phyloP scores from a whole-genome alignment of 306 rosid species.

The Dalbergia cochinchinensis region DNA sequence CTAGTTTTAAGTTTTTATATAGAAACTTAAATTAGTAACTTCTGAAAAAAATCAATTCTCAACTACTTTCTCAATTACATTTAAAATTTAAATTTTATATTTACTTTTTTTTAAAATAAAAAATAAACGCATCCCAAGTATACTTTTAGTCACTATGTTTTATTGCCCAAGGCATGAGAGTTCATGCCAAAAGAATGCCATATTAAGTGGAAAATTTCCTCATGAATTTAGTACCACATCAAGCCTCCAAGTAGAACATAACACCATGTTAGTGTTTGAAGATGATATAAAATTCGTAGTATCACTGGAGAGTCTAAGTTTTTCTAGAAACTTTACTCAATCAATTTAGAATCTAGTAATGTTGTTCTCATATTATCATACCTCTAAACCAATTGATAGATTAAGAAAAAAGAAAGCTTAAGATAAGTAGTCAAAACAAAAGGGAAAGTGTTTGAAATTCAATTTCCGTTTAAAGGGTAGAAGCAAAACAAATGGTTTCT shows the following conservation, averaged over 20 bases:
- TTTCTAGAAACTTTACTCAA: neutral
- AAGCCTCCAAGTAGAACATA: neutral
- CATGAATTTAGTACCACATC: neutral
- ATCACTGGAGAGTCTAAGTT: neutral
- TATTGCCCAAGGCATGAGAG: no score
- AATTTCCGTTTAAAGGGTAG: neutral
- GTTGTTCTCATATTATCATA: neutral
- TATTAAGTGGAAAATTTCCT: neutral
- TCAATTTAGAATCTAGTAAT: neutral
- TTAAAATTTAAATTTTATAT: no score
- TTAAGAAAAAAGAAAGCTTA: neutral
- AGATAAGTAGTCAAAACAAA: neutral
- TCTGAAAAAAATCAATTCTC: no score
- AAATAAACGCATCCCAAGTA: no score
- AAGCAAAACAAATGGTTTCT: neutral
- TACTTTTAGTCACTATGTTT: no score
- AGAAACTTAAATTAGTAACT: no score
- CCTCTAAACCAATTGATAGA: neutral
- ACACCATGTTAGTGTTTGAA: neutral
- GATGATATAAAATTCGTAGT: neutral
- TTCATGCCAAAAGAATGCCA: no score
- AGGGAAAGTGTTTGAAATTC: neutral
- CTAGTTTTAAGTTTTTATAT: no score
- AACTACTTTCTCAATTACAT: no score
- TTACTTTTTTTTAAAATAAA: no score